Conservation (phyloP, 106 monocot genomes). For the Dendrobium chrysotoxum region DNA sequence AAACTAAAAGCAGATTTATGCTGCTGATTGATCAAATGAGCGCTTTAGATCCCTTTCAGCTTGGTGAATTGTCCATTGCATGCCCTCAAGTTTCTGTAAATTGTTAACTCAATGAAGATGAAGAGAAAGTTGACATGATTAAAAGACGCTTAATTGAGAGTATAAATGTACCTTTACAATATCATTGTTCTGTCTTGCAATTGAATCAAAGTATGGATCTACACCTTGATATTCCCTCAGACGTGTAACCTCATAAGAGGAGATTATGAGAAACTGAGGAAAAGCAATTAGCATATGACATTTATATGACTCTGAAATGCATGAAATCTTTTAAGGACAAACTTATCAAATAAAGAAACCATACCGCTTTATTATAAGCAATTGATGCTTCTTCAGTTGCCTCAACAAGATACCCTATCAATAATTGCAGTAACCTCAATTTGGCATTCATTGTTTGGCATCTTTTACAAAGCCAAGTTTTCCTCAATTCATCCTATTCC, state of each 20-base stretch:
- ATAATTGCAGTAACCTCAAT: slow-evolving; percentile 48
- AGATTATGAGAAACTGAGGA: too few species aligned
- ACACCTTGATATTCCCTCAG: slow-evolving; percentile 96
- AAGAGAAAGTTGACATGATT: not conserved
- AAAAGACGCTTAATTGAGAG: not conserved
- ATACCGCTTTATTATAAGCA: slow-evolving; percentile 92
- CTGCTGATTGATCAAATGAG: slow-evolving; percentile 32
- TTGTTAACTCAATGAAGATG: not conserved
- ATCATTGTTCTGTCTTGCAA: slow-evolving; percentile 92
- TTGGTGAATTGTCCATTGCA: slow-evolving; percentile 96
- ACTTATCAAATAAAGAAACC: slow-evolving; percentile 10
- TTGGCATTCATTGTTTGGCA: slow-evolving; percentile 98
- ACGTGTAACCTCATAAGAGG: slow-evolving; percentile 62
- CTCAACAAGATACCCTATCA: slow-evolving; percentile 78
- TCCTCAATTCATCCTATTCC: too few species aligned
- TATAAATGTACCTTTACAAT: slow-evolving; percentile 56
- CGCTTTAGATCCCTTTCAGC: slow-evolving; percentile 89
- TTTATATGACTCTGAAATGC: not conserved
- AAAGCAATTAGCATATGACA: too few species aligned
- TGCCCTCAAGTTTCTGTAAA: slow-evolving; percentile 76
- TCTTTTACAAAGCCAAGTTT: too few species aligned
- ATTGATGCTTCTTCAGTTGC: slow-evolving; percentile 93
- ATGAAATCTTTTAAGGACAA: not conserved
- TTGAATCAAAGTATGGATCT: slow-evolving; percentile 93
- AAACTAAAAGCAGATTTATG: not conserved